Evolutionary conservation across 2,329 filamentous ascomycete genomes (phyloP).

Genomic region (Biscogniauxia marginata): DNA sequence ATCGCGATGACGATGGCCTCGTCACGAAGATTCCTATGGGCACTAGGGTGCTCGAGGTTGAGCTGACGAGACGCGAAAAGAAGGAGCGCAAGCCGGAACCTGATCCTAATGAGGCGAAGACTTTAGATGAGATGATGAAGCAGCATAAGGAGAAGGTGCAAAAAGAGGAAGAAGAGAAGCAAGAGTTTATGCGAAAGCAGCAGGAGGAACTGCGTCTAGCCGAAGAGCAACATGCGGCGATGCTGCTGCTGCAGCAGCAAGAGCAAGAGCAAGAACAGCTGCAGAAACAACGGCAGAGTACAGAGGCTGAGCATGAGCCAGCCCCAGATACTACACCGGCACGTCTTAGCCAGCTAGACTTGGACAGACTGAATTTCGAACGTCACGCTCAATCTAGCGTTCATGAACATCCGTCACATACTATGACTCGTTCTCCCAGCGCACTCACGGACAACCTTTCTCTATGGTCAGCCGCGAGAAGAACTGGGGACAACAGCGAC

Average conservation of each 20-base stretch:
- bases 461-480: conserved; percentile 26
- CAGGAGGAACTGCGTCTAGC: conserved; percentile 1
- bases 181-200: conserved; percentile 11
- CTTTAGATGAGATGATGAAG: conserved; percentile 32
- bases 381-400: not conserved
- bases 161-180: conserved; percentile 22
- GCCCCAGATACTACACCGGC: not conserved
- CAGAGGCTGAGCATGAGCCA: not conserved
- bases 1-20: conserved; percentile 45
- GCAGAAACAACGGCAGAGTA: not conserved
- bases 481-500: conserved; percentile 17
- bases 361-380: conserved; percentile 8
- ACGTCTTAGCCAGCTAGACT: conserved; percentile 8
- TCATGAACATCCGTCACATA: conserved; percentile 1
- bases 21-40: conserved; percentile 44
- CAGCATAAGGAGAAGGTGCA: conserved; percentile 27
- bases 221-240: not conserved
- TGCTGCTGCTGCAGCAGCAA: not conserved
- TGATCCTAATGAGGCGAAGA: conserved; percentile 23
- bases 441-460: conserved; percentile 25
- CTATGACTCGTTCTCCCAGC: conserved; percentile 21
- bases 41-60: conserved; percentile 53
- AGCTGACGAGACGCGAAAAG: conserved; percentile 52
- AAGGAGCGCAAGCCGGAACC: conserved; percentile 36
- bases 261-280: not conserved